Percentiles rank a stretch among this genome's conserved stretches.
Conservation (phyloP, 352 stramenopile species). For the Pythium graminicola region DNA sequence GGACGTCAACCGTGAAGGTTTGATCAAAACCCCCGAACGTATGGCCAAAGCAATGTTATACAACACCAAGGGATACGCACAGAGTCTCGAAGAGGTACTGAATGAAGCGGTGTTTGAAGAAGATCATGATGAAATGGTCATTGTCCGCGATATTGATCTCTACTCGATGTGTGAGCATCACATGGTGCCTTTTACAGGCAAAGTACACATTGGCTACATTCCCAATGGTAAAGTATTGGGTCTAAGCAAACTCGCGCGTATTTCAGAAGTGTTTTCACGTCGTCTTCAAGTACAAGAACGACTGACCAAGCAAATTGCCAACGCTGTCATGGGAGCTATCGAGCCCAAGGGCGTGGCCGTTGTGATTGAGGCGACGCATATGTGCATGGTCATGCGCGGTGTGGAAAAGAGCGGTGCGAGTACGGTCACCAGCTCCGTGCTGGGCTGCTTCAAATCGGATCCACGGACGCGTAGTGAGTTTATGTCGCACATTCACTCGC, state of each 20-base stretch:
- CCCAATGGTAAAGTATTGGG: constrained; percentile 95
- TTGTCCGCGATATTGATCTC: constrained; percentile 99
- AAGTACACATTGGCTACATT: constrained; percentile 94
- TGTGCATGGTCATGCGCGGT: constrained; percentile 99
- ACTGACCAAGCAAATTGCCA: constrained; percentile 98
- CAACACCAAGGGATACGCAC: constrained; percentile 94
- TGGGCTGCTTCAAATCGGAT: constrained; percentile 96
- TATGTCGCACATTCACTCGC: constrained; percentile 79
- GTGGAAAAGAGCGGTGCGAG: constrained; percentile 96
- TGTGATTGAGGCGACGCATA: constrained; percentile 98
- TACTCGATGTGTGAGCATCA: constrained; percentile 99
- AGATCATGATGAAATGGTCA: constrained; percentile 98
- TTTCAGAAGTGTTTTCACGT: constrained; percentile 96
- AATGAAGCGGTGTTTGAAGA: constrained; percentile 98
- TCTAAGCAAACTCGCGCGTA: constrained; percentile 97
- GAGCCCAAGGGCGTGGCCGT: constrained; percentile 96
- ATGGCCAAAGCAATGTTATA: constrained; percentile 97
- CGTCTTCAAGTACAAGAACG: constrained; percentile 98
- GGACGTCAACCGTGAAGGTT: constrained; percentile 91
- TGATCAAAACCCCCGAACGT: constrained; percentile 95
- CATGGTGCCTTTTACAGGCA: constrained; percentile 99
- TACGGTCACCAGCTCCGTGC: constrained; percentile 96
- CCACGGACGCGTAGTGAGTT: constrained; percentile 82
- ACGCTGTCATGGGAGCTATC: constrained; percentile 96
- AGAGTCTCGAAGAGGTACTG: constrained; percentile 86